Conservation (phyloP, 192 early-diverging fungal species). For the Cladochytrium replicatum region DNA sequence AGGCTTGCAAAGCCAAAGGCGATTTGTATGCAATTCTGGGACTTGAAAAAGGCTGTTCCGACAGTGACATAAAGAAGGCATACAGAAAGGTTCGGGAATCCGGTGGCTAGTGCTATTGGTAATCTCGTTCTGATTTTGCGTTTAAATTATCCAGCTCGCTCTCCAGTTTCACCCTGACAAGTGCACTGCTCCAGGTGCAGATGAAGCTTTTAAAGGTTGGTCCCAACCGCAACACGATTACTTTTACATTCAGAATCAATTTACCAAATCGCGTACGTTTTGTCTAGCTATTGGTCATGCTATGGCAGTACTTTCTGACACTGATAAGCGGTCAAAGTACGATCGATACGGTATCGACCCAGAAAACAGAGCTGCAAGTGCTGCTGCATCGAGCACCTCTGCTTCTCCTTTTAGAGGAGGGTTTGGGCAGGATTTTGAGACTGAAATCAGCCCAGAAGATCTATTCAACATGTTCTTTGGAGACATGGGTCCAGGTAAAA, state of each 20-base stretch:
- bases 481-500: slow-evolving; percentile 45
- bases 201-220: slow-evolving; percentile 87
- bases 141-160: slow-evolving; percentile 51
- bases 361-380: slow-evolving; percentile 23
- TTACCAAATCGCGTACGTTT: not conserved
- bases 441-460: slow-evolving; percentile 87
- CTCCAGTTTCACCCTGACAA: slow-evolving; percentile 94
- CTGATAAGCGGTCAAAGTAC: slow-evolving; percentile 73
- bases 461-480: slow-evolving; percentile 96
- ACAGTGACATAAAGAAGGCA: slow-evolving; percentile 82
- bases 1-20: slow-evolving; percentile 47
- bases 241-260: not conserved
- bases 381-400: not conserved
- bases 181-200: slow-evolving; percentile 86
- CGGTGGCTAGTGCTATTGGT: slow-evolving; percentile 6
- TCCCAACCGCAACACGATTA: not conserved
- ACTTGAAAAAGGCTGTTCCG: slow-evolving; percentile 62
- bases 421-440: slow-evolving; percentile 26
- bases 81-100: slow-evolving; percentile 68
- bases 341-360: slow-evolving; percentile 75
- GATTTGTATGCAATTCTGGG: slow-evolving; percentile 82
- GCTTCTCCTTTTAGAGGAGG: not conserved
- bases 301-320: slow-evolving; percentile 78
- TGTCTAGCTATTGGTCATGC: slow-evolving; percentile 76
- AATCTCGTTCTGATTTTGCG: not conserved